These are phyloP conservation scores for Haberlea rhodopensis DNA, from an alignment of 257 asterid genomes.

Conservation along the genomic window DNA sequence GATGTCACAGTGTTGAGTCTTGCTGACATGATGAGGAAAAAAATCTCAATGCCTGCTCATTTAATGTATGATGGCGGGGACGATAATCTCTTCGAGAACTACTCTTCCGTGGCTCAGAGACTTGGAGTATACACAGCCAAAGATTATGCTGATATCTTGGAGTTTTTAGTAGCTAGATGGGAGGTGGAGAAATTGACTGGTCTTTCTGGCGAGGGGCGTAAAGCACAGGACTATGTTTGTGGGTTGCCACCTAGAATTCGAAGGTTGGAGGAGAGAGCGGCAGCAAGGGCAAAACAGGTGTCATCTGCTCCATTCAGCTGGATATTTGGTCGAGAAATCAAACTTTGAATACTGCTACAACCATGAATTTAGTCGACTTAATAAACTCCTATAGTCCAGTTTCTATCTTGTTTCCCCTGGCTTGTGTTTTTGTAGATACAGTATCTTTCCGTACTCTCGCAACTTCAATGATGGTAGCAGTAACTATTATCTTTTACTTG, in stretches of 20 bases:
- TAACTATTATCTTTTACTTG: not conserved
- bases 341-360: conserved; percentile 28
- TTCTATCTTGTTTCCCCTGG: not conserved
- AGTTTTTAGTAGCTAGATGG: conserved; percentile 46
- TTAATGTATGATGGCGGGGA: conserved; percentile 54
- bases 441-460: not conserved
- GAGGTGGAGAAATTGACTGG: conserved; percentile 58
- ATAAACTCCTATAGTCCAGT: not conserved
- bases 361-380: not conserved
- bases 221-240: conserved; percentile 55
- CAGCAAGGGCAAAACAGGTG: conserved; percentile 38
- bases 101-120: conserved; percentile 51
- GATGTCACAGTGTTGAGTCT: conserved; percentile 44
- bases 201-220: conserved; percentile 52
- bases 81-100: conserved; percentile 48
- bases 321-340: conserved; percentile 43
- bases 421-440: not conserved
- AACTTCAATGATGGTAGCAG: not conserved
- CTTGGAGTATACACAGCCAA: conserved; percentile 58
- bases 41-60: conserved; percentile 60
- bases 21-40: conserved; percentile 64
- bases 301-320: conserved; percentile 50
- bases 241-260: conserved; percentile 46
- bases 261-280: conserved; percentile 56
- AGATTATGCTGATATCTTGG: conserved; percentile 58